Conservation (phyloP, 306 rosid species). For the Begonia fuchsioides region DNA sequence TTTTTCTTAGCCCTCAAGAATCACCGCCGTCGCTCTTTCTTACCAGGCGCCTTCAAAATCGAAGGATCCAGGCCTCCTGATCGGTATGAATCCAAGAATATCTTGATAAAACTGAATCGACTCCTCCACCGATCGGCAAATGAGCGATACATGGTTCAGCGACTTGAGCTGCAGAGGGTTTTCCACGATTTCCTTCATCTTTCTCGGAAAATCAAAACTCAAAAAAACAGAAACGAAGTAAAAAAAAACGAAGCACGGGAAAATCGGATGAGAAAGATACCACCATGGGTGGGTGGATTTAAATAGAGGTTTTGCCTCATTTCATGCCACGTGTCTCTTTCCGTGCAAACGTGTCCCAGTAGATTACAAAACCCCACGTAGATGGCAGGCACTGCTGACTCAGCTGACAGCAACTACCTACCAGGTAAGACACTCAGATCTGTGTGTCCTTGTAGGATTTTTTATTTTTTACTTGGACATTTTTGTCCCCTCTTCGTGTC, state of each 20-base stretch:
- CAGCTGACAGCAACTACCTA: background rate
- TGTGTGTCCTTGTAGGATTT: background rate
- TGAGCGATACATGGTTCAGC: constrained; percentile 71
- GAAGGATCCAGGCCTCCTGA: constrained; percentile 82
- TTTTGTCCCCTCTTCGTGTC: too few relatives aligned
- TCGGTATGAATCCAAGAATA: constrained; percentile 70
- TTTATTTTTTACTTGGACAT: too few relatives aligned
- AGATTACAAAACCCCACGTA: background rate
- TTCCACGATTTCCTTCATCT: constrained; percentile 54
- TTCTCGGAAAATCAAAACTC: constrained; percentile 6
- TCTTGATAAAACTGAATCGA: constrained; percentile 61
- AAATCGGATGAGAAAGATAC: background rate
- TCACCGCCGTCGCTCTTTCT: too few relatives aligned
- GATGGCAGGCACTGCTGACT: constrained; percentile 12
- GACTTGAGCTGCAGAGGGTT: constrained; percentile 80
- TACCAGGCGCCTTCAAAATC: constrained; percentile 88
- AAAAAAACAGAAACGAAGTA: background rate
- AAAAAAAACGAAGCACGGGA: background rate
- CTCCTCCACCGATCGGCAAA: constrained; percentile 47
- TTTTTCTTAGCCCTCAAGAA: too few relatives aligned
- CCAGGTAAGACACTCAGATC: background rate
- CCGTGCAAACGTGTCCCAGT: constrained; percentile 5
- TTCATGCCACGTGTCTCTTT: constrained; percentile 7
- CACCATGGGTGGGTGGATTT: background rate
- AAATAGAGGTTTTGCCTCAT: constrained; percentile 2